Percentiles rank a stretch among this genome's conserved stretches.
Evolutionary conservation across 2,329 filamentous ascomycete genomes (phyloP).

Genomic region (Penicillium digitatum): DNA sequence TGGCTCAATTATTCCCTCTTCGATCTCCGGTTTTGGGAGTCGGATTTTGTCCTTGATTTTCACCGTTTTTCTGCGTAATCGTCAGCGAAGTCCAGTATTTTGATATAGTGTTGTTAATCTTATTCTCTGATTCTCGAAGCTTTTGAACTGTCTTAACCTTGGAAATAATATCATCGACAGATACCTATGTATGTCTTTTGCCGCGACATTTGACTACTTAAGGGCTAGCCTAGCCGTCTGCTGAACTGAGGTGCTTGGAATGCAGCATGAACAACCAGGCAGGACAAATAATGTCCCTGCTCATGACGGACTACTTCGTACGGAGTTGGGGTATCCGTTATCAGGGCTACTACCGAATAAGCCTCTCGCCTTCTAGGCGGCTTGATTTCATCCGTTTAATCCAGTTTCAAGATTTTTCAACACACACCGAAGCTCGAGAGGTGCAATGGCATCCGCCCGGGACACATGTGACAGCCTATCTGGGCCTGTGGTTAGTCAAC

Average conservation of each 20-base stretch:
- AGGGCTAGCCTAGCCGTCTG: background rate
- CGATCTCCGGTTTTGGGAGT: slow-evolving; percentile 10
- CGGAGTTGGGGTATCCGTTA: background rate
- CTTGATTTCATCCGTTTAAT: background rate
- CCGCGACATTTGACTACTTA: background rate
- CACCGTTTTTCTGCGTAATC: slow-evolving; percentile 12
- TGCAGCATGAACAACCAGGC: background rate
- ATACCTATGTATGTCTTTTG: background rate
- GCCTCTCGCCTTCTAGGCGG: background rate
- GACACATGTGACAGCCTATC: background rate
- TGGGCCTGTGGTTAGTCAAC: background rate
- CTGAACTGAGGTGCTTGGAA: background rate
- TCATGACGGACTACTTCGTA: background rate
- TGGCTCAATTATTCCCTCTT: slow-evolving; percentile 19
- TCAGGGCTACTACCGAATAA: background rate
- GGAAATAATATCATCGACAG: background rate
- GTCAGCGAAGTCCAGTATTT: slow-evolving; percentile 16
- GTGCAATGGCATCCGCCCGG: background rate
- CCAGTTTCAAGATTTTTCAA: background rate
- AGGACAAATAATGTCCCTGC: background rate
- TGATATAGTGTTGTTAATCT: slow-evolving; percentile 15
- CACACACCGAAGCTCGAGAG: background rate
- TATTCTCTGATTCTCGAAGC: slow-evolving; percentile 4
- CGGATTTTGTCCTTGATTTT: slow-evolving; percentile 8
- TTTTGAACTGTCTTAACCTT: background rate